Evolutionary conservation across 2,329 filamentous ascomycete species (phyloP).

Genomic region (Colletotrichum melonis): DNA sequence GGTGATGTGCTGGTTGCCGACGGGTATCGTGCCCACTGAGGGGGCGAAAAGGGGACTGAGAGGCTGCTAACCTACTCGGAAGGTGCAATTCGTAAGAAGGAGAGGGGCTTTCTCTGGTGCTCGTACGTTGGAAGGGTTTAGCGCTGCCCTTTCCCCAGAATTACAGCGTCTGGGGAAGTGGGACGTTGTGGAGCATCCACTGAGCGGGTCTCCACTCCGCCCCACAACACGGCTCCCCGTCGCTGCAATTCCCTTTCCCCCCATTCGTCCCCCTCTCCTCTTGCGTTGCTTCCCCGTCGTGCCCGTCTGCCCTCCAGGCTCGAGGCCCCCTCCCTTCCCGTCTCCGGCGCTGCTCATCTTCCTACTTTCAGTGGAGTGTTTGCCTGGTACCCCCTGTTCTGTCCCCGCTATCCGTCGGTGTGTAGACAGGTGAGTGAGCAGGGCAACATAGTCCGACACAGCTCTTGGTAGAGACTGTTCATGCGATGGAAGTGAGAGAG

Average conservation of each 20-base stretch:
- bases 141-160: conserved; percentile 34
- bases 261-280: not conserved
- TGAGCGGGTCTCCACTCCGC: conserved; percentile 16
- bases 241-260: not conserved
- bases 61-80: not conserved
- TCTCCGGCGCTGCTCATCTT: not conserved
- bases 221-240: conserved; percentile 14
- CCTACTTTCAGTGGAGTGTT: not conserved
- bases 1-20: not conserved
- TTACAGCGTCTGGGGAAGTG: conserved; percentile 39
- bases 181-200: not conserved
- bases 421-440: not conserved
- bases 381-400: not conserved
- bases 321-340: not conserved
- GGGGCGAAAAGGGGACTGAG: not conserved
- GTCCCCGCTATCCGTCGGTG: not conserved
- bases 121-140: conserved; percentile 11
- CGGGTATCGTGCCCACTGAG: conserved; percentile 33
- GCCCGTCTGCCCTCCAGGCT: no score
- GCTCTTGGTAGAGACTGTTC: not conserved
- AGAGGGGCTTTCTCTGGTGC: not conserved
- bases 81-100: not conserved
- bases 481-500: not conserved
- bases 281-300: not conserved
- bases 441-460: not conserved